Percentiles rank a stretch among this genome's conserved stretches.
Conservation (phyloP, 148 eudicot species). For the Camellia lanceoleosa region DNA sequence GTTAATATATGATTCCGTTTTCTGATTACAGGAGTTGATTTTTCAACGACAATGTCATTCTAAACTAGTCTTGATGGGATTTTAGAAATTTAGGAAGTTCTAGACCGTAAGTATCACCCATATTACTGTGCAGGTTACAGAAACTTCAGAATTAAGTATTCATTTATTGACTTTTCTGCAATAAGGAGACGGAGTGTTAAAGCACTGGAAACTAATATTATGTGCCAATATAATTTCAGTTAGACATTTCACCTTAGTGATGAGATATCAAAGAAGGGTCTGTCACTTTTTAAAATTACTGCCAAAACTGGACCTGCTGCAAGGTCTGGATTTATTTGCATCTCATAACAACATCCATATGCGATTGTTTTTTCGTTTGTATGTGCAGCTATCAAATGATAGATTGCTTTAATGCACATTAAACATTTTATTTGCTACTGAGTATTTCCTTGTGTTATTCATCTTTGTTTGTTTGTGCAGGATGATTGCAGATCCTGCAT, state of each 20-base stretch:
- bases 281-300: neutral
- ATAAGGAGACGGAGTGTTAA: neutral
- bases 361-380: neutral
- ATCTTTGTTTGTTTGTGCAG: slow-evolving; percentile 40
- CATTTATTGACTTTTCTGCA: neutral
- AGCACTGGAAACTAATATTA: neutral
- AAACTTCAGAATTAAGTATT: neutral
- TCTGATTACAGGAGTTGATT: neutral
- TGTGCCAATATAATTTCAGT: neutral
- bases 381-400: neutral
- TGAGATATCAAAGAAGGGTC: neutral
- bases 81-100: neutral
- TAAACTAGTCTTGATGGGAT: neutral
- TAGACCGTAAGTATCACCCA: neutral
- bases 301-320: neutral
- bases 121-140: neutral
- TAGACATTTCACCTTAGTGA: neutral
- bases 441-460: slow-evolving; percentile 4
- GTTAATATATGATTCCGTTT: neutral
- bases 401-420: neutral
- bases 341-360: neutral
- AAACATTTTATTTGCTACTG: neutral
- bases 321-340: neutral
- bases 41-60: neutral
- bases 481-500: slow-evolving; percentile 99